These are phyloP conservation scores for Aquilaria agallochum DNA, from an alignment of 441 rosid genomes.

Conservation along the genomic window DNA sequence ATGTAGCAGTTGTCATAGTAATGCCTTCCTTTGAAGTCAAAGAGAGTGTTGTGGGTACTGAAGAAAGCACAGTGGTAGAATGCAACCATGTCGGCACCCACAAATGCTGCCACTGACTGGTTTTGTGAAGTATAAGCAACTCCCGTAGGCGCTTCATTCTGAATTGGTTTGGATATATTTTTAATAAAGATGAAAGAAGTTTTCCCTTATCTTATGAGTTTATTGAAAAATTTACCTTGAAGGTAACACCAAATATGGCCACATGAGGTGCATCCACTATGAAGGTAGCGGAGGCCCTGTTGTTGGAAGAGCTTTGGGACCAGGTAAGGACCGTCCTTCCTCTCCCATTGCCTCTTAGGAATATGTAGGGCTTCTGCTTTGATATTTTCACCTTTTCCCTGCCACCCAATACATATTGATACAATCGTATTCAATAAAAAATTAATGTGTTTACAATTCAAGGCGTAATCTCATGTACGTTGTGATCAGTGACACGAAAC, in stretches of 20 bases:
- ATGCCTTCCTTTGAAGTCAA: slow-evolving; percentile 88
- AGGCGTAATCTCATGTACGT: too few relatives aligned
- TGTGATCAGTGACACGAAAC: too few relatives aligned
- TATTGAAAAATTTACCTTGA: slow-evolving; percentile 37
- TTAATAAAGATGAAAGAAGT: too few relatives aligned
- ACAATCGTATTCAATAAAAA: background rate
- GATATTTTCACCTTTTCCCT: slow-evolving; percentile 82
- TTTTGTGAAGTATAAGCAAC: slow-evolving; percentile 88
- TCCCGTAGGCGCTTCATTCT: slow-evolving; percentile 90
- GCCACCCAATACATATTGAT: background rate
- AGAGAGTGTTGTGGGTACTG: slow-evolving; percentile 87
- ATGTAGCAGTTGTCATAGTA: slow-evolving; percentile 75
- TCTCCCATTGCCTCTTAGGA: slow-evolving; percentile 92
- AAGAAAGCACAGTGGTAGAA: slow-evolving; percentile 86
- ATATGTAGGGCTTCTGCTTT: slow-evolving; percentile 58
- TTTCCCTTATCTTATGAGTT: too few relatives aligned
- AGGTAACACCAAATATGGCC: slow-evolving; percentile 74
- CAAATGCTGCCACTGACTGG: slow-evolving; percentile 89
- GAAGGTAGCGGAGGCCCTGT: slow-evolving; percentile 72
- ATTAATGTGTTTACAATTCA: too few relatives aligned
- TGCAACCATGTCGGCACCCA: slow-evolving; percentile 72
- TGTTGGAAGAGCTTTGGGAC: slow-evolving; percentile 50
- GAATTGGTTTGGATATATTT: background rate
- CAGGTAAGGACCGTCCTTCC: slow-evolving; percentile 64
- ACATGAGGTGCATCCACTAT: slow-evolving; percentile 56